A percentile compares a stretch with the other conserved stretches of the same genome.
These are phyloP conservation scores for Tetrahymena thermophila DNA, from an alignment of 73 alveolate species.

Conservation along the genomic window DNA sequence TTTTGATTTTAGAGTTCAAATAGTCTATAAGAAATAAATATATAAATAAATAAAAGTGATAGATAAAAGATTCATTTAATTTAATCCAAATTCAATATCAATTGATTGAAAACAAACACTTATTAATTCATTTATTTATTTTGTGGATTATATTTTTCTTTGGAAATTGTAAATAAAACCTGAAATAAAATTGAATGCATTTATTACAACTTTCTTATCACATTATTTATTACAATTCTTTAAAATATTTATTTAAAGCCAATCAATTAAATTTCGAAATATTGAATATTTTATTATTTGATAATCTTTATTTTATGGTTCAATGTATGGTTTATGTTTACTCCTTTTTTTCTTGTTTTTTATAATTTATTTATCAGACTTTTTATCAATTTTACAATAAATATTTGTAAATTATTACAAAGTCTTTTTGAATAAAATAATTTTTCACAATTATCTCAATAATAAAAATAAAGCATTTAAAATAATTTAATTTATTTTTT, in stretches of 20 bases:
- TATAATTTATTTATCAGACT: background rate
- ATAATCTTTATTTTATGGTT: background rate
- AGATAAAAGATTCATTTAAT: background rate
- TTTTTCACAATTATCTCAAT: too few species aligned
- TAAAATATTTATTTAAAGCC: background rate
- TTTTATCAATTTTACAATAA: background rate
- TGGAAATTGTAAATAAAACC: background rate
- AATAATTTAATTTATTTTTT: background rate
- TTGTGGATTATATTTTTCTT: background rate
- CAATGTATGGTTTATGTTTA: background rate
- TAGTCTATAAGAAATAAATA: background rate
- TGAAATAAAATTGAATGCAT: background rate
- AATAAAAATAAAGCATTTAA: too few species aligned
- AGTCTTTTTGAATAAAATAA: too few species aligned
- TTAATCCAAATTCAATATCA: too few species aligned
- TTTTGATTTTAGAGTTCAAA: background rate
- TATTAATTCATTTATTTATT: too few species aligned
- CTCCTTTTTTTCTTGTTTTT: background rate
- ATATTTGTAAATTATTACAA: background rate
- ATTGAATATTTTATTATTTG: background rate
- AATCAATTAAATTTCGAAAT: background rate
- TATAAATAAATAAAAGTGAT: background rate
- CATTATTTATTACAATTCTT: background rate
- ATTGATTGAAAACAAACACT: too few species aligned
- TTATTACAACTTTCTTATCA: background rate